Conservation (phyloP, 2,329 filamentous ascomycete species). For the Amesomyces nigricolor region DNA sequence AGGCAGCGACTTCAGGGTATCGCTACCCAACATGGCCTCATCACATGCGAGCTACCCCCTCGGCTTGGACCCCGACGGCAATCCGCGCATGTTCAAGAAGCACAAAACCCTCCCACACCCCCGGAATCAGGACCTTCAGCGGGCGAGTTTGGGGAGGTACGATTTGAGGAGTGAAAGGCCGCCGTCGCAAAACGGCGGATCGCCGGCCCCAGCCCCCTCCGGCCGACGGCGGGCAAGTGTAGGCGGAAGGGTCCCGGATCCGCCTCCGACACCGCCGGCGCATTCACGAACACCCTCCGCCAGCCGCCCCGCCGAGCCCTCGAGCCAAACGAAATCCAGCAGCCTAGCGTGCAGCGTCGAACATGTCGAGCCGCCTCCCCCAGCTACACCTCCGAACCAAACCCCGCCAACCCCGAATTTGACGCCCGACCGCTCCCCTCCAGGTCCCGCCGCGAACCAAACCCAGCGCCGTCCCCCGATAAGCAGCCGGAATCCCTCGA, state of each 20-base stretch:
- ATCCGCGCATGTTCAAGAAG: conserved; percentile 40
- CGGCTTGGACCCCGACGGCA: conserved; percentile 28
- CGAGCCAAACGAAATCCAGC: conserved; percentile 38
- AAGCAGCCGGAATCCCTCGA: conserved; percentile 46
- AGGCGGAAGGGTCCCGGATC: conserved; percentile 25
- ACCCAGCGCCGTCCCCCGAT: conserved; percentile 43
- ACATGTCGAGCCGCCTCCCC: conserved; percentile 36
- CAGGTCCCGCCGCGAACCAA: conserved; percentile 36
- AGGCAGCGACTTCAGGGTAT: conserved; percentile 21
- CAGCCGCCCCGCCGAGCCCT: conserved; percentile 40
- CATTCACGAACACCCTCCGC: conserved; percentile 54
- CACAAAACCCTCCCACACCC: conserved; percentile 41
- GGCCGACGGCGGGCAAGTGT: conserved; percentile 15
- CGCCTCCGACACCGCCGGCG: conserved; percentile 59
- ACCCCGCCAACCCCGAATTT: conserved; percentile 71
- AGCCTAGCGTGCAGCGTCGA: conserved; percentile 36
- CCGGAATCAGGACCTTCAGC: conserved; percentile 23
- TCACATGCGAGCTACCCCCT: conserved; percentile 28
- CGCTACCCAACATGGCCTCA: conserved; percentile 32
- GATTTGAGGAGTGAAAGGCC: conserved; percentile 19
- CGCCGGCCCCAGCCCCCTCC: conserved; percentile 19
- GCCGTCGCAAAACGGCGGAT: conserved; percentile 16
- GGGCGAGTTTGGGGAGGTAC: conserved; percentile 19
- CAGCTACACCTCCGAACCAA: conserved; percentile 58
- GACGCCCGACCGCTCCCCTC: conserved; percentile 54